Evolutionary conservation across 2,329 filamentous ascomycete genomes (phyloP), one percentile per base, ranked within the genome.

Genomic region (Phialophora chinensis): DNA sequence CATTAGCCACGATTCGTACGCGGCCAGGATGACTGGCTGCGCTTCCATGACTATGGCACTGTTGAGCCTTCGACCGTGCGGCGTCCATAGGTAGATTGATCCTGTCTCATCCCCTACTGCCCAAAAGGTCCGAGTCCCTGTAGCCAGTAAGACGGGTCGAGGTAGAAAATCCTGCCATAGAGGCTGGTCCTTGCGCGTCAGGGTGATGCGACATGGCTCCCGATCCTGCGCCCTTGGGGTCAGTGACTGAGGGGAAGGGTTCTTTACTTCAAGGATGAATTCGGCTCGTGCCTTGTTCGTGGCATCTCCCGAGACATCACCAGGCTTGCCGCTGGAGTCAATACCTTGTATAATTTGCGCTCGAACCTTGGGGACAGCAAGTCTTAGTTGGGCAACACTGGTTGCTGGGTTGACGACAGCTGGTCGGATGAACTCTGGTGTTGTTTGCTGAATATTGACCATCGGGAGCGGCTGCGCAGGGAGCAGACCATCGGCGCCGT

Each of bases 111-210:
- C 97, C 10, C 91, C 93, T 17, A 90, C 94, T 0, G 91, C 90
- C 91, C 95, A 99, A 75, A 98, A 93, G 72, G 91, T 88, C 73
- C 90, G 89, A 77, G 93, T 98, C 2, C 93, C 96, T 0, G 94
- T 95, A 1, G 96, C 89, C 1, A 98, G 85, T n/a, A 99, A 86
- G 27, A 97, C 91, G 5, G 92, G 88, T 66, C 90, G 87, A 0
- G 94, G 93, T 14, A 99, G 81, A 73, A 92, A 99, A 75, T 99
- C 96, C 74, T 97, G 92, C 95, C 96, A 99, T 3, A 98, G 78
- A 0, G 90, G 83, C 63, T 89, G 88, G 4, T 92, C 92, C 62
- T 92, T 88, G 75, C 92, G 94, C 1, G 89, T 91, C 47, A 95
- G 89, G 4, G 88, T 91, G 50, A 99, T 87, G 38, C 92, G 89